Evolutionary conservation across 495 filamentous ascomycete genomes (phyloP), one percentile per base, ranked within the genome.

Genomic region (Xylaria flabelliformis): DNA sequence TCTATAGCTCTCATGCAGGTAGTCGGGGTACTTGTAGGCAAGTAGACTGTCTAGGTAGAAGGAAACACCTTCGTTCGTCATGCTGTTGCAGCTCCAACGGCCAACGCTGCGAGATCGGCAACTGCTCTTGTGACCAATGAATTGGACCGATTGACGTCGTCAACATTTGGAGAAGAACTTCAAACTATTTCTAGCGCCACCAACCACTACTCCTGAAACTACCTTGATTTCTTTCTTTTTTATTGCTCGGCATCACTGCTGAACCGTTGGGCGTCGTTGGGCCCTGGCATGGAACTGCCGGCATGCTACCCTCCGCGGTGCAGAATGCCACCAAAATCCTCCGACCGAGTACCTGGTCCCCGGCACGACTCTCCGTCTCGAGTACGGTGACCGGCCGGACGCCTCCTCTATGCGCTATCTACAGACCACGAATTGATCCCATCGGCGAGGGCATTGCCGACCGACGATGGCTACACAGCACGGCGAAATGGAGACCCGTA

Each of bases 401-500:
- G 9, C 42, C 67, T 26, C 59, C 36, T 55, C 36, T 39, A 13
- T 61, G 26, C 42, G 44, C 64, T 1, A 13, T 64, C 24, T 17
- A n/a, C 64, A 21, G 10, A 8, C 34, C 42, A 15, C 34, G 26
- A 62, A 39, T 68, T 42, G 55, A 72, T 29, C 39, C 17, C 3
- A 15, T 17, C 48, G 39, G 26, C 51, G 50, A 71, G 21, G 56
- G 21, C 8, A 13, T 39, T 46, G 24, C 19, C 26, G 55, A 59
- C 59, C 74, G 58, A 62, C 70, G 76, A 66, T 74, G 71, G 71
- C 62, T 9, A 24, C 74, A 76, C 46, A 78, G 81, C 34, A 78
- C 82, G 53, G 76, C 92, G 12, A 90, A 90, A 81, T 97, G 93
- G 93, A 87, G 93, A 64, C 92, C 93, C 21, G 91, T 91, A 32